Base-by-base conservation (phyloP, 2,329 filamentous ascomycete genomes). In the Metarhizium rileyi region DNA sequence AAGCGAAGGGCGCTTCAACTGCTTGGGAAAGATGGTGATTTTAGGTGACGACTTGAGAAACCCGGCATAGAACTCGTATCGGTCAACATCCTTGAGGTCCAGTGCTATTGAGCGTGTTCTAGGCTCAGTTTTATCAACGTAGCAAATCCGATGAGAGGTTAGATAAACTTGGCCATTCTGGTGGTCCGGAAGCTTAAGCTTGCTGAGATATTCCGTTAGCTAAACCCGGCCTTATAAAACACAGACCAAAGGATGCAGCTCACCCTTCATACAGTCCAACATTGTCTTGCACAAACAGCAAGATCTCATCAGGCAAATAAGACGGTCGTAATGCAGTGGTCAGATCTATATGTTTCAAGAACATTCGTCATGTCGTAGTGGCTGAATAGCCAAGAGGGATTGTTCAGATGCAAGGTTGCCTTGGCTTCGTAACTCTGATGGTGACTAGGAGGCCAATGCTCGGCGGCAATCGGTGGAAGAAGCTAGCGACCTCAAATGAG, bases 261-360 rank as follows among this genome's bases (percentile, higher is more conserved):
- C 77, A 95, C 90, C 93, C 93, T 77, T 97, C 89, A 72, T 98
- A 98, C 54, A 98, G 76, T 58, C 93, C 93, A 61, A 98, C 90
- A 67, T 89, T 90, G 76, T 97, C 90, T 73, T 97, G 91, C 51
- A 98, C 91, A 71, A 95, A 97, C 52, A 98, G 78, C 49, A 97
- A 76, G 59, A 88, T 86, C 78, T 98, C 93, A 75, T 96, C 93
- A 63, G 89, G 86, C 57, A 95, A 80, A 66, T 96, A 86, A 53
- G 85, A 86, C 61, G 93, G 93, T 76, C 93, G 87, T 65, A 96
- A 80, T 65, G 93, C 93, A 72, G 91, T 95, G 51, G 93, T 98
- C 63, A 98, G 81, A 71, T 98, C 91, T 67, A 97, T 80, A 61
- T 86, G 83, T 77, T 94, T 91, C 77, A 96, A 78, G 80, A 95